Percentiles rank a stretch among this genome's conserved stretches.
phyloP scores from a whole-genome alignment of 2,329 filamentous ascomycete genomes.

The Aspergillus novoparasiticus region DNA sequence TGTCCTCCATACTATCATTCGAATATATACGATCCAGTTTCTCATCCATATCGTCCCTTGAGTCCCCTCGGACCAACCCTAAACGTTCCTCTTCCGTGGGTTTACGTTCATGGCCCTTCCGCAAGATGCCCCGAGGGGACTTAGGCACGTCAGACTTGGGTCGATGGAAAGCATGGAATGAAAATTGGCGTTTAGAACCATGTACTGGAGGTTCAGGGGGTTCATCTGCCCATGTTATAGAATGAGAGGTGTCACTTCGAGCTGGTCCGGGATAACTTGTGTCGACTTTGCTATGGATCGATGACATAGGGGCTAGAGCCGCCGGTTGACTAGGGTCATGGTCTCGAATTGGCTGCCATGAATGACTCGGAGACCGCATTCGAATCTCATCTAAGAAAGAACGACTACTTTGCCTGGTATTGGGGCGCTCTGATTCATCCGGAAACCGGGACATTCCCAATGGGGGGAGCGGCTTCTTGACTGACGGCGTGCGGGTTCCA shows the following conservation, averaged over 20 bases:
- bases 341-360: slow-evolving; percentile 36
- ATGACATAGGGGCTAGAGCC: slow-evolving; percentile 61
- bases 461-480: slow-evolving; percentile 67
- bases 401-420: slow-evolving; percentile 32
- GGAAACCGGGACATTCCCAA: slow-evolving; percentile 88
- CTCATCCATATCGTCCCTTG: slow-evolving; percentile 36
- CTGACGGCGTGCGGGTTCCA: slow-evolving; percentile 39
- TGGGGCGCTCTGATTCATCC: slow-evolving; percentile 47
- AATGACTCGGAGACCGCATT: slow-evolving; percentile 40
- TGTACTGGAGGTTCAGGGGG: slow-evolving; percentile 45
- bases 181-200: slow-evolving; percentile 76
- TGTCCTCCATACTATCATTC: slow-evolving; percentile 19
- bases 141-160: slow-evolving; percentile 27
- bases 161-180: slow-evolving; percentile 82
- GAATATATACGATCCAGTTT: slow-evolving; percentile 31
- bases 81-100: slow-evolving; percentile 79
- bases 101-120: slow-evolving; percentile 49
- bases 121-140: slow-evolving; percentile 41
- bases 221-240: slow-evolving; percentile 40
- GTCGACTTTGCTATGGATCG: slow-evolving; percentile 51
- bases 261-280: slow-evolving; percentile 34
- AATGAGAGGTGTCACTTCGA: slow-evolving; percentile 43
- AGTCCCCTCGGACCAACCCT: slow-evolving; percentile 79
- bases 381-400: slow-evolving; percentile 44
- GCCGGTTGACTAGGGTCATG: slow-evolving; percentile 56